phyloP scores from a whole-genome alignment of 768 basidiomycete genomes.

The Multifurca ochricompacta region DNA sequence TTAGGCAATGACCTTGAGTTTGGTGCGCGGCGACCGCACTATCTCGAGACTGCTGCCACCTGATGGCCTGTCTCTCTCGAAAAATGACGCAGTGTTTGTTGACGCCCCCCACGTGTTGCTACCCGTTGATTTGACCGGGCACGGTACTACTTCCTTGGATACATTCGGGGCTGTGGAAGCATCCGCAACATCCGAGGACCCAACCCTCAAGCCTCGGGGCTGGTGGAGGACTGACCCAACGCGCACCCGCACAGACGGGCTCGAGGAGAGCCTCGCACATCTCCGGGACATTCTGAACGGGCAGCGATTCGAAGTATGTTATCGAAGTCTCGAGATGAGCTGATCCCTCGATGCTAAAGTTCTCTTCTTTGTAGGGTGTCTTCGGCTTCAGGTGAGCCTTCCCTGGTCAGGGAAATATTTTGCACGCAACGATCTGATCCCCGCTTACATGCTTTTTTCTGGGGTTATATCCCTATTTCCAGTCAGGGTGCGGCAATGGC shows the following conservation, averaged over 20 bases:
- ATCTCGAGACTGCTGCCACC: not conserved
- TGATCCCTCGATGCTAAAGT: conserved; percentile 8
- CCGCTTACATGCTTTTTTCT: not conserved
- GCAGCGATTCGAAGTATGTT: conserved; percentile 59
- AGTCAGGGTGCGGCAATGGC: conserved; percentile 80
- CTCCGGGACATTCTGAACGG: conserved; percentile 51
- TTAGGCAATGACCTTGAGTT: conserved; percentile 54
- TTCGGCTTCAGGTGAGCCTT: conserved; percentile 64
- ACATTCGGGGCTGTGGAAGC: conserved; percentile 37
- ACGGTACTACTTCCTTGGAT: conserved; percentile 26
- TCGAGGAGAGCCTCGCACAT: conserved; percentile 47
- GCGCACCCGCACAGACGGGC: conserved; percentile 43
- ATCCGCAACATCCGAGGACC: conserved; percentile 34
- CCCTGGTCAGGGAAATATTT: not conserved
- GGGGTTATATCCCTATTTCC: conserved; percentile 4
- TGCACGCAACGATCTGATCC: conserved; percentile 9
- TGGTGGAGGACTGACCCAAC: conserved; percentile 64
- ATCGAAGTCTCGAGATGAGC: not conserved
- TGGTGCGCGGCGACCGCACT: conserved; percentile 31
- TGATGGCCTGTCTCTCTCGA: not conserved
- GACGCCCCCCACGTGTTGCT: conserved; percentile 63
- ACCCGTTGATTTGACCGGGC: conserved; percentile 49
- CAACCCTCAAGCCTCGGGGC: conserved; percentile 48
- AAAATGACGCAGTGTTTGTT: conserved; percentile 50
- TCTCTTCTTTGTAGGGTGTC: conserved; percentile 45